Evolutionary conservation across 352 stramenopile species (phyloP), one percentile per base, ranked within the genome.

Genomic region (Phytopythium cucurbitacearum): DNA sequence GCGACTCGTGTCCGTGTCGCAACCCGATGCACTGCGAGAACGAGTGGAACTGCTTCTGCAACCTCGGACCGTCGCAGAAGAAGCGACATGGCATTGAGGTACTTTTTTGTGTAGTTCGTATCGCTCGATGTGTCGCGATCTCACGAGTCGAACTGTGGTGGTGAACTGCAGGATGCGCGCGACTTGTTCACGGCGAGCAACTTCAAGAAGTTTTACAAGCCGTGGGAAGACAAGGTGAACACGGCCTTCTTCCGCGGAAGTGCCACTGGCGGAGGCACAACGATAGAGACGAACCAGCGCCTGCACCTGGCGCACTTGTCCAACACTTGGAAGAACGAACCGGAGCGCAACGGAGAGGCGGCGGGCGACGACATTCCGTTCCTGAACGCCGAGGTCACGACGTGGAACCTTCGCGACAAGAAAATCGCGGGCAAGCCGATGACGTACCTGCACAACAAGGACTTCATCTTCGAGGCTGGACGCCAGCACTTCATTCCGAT

Each of bases 201-300:
- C 67, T 98, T 99, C 64, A 75, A 86, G 46, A 98, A 99, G 60
- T 98, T 98, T 62, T 86, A 97, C 52, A 85, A 92, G 46, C 80
- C 82, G 5, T 99, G 97, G 97, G 83, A 97, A 56, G 91, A 99
- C 40, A 97, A 98, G 59, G 82, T 98, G 15, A 74, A 95, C 48
- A 99, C 96, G 9, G 97, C 97, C 6, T 99, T 99, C 66, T 99
- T 99, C 73, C 91, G 97, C 57, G 97, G 97, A 37, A 98, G 95
- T 32, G 93, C 95, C 1, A 99, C 96, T 21, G 96, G 96, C 15
- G 94, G 91, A 21, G 97, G 97, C 37, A 98, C 91, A 11, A 98
- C 89, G 3, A 85, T 94, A 40, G 79, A 98, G 28, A 98, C 94
- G 35, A 99, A 99, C 69, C 97, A 99, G 69, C 94, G 97, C 13